These are phyloP conservation scores for Flaveria sonorensis DNA, from an alignment of 129 eudicot species.

Conservation along the genomic window DNA sequence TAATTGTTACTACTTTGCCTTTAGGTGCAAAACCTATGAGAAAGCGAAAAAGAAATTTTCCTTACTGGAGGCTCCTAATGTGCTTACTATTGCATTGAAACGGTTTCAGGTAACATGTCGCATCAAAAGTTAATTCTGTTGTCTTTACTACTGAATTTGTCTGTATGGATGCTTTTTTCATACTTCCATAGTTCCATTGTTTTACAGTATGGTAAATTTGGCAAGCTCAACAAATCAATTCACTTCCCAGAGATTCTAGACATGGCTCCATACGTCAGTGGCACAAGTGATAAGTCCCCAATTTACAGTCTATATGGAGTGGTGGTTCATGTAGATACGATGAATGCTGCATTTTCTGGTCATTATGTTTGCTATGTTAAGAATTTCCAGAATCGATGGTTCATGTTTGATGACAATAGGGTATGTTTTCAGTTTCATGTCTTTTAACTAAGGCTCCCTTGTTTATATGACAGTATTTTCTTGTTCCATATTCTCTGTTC, in stretches of 20 bases:
- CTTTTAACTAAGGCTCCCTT: background rate
- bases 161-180: slow-evolving; percentile 8
- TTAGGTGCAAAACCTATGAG: slow-evolving; percentile 89
- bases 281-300: slow-evolving; percentile 72
- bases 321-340: slow-evolving; percentile 79
- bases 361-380: slow-evolving; percentile 86
- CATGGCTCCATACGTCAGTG: slow-evolving; percentile 79
- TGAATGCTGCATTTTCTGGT: slow-evolving; percentile 82
- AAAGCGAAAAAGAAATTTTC: slow-evolving; percentile 79
- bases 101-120: slow-evolving; percentile 69
- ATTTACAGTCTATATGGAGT: slow-evolving; percentile 85
- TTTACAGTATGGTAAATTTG: slow-evolving; percentile 79
- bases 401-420: slow-evolving; percentile 71
- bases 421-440: slow-evolving; percentile 40
- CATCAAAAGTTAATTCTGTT: background rate
- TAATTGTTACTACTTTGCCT: background rate
- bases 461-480: background rate
- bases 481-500: slow-evolving; percentile 4
- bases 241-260: slow-evolving; percentile 79
- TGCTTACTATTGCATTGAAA: slow-evolving; percentile 86
- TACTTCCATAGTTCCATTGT: background rate
- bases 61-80: slow-evolving; percentile 80
- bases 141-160: background rate
- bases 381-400: slow-evolving; percentile 75
- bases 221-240: slow-evolving; percentile 75